Percentiles rank a stretch among this genome's conserved stretches.
Evolutionary conservation across 2,329 filamentous ascomycete species (phyloP).

Genomic region (Polychaeton citri): DNA sequence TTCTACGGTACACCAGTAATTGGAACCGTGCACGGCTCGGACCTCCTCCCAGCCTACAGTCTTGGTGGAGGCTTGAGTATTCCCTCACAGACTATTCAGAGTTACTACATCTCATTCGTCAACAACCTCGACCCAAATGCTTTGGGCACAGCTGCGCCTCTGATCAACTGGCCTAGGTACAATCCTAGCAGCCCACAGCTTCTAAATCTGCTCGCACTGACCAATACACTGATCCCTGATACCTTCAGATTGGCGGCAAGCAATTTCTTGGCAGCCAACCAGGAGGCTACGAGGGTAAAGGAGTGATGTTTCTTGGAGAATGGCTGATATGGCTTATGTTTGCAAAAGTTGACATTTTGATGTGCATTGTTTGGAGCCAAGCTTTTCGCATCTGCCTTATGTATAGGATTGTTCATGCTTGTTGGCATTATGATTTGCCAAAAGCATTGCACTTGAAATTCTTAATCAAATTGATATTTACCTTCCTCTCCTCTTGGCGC

Average conservation of each 20-base stretch:
- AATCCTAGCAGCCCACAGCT: constrained; percentile 33
- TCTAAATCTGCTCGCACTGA: constrained; percentile 32
- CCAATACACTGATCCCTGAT: constrained; percentile 30
- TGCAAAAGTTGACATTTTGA: too few species aligned
- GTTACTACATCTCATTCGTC: constrained; percentile 62
- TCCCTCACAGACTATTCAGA: constrained; percentile 33
- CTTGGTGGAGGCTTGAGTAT: neutral
- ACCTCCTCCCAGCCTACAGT: constrained; percentile 53
- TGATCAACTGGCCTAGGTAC: constrained; percentile 43
- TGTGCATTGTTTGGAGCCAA: too few species aligned
- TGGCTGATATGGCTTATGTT: too few species aligned
- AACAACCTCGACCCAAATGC: constrained; percentile 58
- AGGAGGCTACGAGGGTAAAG: neutral
- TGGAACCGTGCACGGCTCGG: constrained; percentile 63
- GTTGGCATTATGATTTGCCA: too few species aligned
- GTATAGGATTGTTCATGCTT: too few species aligned
- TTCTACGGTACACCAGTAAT: constrained; percentile 56
- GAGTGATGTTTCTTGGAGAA: too few species aligned
- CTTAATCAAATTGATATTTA: neutral
- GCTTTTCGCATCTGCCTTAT: too few species aligned
- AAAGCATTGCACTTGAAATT: too few species aligned
- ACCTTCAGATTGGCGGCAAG: constrained; percentile 35
- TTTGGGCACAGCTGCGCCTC: constrained; percentile 23
- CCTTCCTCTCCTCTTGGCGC: constrained; percentile 10
- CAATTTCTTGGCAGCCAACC: constrained; percentile 22